Evolutionary conservation across 108 stramenopile species (phyloP).

Genomic region (Cylindrotheca closterium): DNA sequence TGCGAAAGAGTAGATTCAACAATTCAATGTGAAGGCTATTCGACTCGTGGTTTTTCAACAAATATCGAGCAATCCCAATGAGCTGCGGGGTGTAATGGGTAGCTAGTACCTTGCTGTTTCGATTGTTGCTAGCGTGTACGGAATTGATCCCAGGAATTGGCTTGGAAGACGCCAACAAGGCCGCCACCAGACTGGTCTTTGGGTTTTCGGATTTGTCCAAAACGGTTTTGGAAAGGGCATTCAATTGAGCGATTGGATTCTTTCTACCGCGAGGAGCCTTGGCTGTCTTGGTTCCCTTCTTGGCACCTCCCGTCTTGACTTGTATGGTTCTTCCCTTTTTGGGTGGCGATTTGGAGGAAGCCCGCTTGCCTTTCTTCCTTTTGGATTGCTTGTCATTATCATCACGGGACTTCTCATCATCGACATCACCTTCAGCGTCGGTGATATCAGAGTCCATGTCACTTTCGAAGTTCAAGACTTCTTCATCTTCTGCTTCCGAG

Average conservation of each 20-base stretch:
- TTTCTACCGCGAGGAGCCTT: background rate
- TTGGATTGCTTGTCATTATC: constrained; percentile 1
- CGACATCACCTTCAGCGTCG: constrained; percentile 5
- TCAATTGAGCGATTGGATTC: constrained; percentile 11
- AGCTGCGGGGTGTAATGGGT: constrained; percentile 27
- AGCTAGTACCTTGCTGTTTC: background rate
- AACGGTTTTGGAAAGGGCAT: constrained; percentile 28
- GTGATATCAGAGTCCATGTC: constrained; percentile 13
- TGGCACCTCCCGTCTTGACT: background rate
- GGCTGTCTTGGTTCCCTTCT: background rate
- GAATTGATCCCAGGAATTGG: constrained; percentile 30
- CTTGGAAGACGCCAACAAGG: constrained; percentile 40
- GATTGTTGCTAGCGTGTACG: constrained; percentile 5
- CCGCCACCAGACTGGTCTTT: constrained; percentile 41
- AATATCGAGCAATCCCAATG: constrained; percentile 36
- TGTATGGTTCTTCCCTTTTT: background rate
- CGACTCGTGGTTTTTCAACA: constrained; percentile 46
- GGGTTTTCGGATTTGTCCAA: constrained; percentile 35
- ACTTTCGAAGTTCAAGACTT: constrained; percentile 8
- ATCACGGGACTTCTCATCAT: background rate
- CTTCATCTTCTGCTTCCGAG: background rate
- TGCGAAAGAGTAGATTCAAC: constrained; percentile 79
- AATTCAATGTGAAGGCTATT: constrained; percentile 58
- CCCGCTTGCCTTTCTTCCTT: background rate
- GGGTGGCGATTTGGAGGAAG: too few species aligned